Evolutionary conservation across 177 flowering plant genomes (phyloP), one percentile per base, ranked within the genome.

Genomic region (Vitis hybrid): DNA sequence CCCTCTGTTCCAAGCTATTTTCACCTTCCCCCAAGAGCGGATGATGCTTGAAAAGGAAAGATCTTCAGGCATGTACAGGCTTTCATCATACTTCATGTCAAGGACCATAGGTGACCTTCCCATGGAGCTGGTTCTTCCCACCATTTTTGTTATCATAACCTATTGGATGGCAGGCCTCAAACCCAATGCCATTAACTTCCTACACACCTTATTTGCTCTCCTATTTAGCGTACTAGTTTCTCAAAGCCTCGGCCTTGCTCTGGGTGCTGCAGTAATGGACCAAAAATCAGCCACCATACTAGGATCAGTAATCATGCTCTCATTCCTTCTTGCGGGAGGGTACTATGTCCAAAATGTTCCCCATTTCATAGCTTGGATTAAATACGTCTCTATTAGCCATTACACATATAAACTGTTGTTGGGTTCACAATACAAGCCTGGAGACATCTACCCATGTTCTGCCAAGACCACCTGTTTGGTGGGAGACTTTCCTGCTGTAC

Each of bases 91-190:
- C 76, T 93, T 88, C 82, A 62, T 90, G 68, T 76, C 98, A 0
- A 59, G 80, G 12, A 74, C 67, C 0, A 69, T 79, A 0, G 85
- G 86, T 0, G 98, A 93, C 67, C 84, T 93, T 6, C 98, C 98
- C 2, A 85, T 91, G 92, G 92, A 87, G 70, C 91, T 93, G 2
- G 72, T 83, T 50, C 92, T 90, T 3, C 98, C 98, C 8, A 81
- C 92, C 0, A 17, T 74, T 2, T 91, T 84, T 40, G 19, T 80
- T 13, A 58, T 62, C 62, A 82, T 91, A 50, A 80, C 83, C 2
- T 92, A 92, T 49, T 91, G 83, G 85, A 91, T 90, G 97, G 89
- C 84, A 3, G 94, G 97, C 1, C 83, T 93, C 3, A 86, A 82
- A 64, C 74, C 80, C 17, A 58, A 69, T 0, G 60, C 74, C 0